Percentiles rank a stretch among this genome's conserved stretches.
These are phyloP conservation scores for Scutellaria minor DNA, from an alignment of 257 asterid genomes.

Conservation along the genomic window DNA sequence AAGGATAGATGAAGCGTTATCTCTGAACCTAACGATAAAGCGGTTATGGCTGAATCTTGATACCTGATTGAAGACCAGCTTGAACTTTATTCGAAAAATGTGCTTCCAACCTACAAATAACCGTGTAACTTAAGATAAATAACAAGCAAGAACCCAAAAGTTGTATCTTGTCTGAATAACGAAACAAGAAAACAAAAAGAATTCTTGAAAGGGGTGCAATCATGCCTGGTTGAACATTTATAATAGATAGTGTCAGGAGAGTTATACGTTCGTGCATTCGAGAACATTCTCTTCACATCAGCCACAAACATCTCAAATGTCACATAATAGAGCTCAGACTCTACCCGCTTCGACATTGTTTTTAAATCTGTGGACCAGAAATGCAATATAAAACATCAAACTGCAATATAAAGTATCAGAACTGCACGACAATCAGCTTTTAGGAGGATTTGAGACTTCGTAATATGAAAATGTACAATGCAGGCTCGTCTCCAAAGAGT, in stretches of 20 bases:
- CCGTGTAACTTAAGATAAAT: not conserved
- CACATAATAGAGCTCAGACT: conserved; percentile 83
- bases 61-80: conserved; percentile 76
- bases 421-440: not conserved
- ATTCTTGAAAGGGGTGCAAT: conserved; percentile 6
- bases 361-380: conserved; percentile 61
- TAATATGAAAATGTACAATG: too few relatives aligned
- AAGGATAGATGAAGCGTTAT: not conserved
- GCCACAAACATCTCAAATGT: conserved; percentile 95
- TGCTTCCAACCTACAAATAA: conserved; percentile 69
- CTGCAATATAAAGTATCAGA: not conserved
- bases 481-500: too few relatives aligned
- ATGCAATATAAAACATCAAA: not conserved
- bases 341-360: conserved; percentile 92
- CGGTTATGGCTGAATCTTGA: conserved; percentile 61
- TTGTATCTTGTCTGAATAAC: not conserved
- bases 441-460: too few relatives aligned
- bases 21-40: not conserved
- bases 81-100: conserved; percentile 75
- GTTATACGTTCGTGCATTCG: conserved; percentile 94
- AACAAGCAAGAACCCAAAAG: not conserved
- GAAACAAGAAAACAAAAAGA: not conserved
- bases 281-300: conserved; percentile 82
- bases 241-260: conserved; percentile 92
- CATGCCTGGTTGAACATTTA: conserved; percentile 90